Evolutionary conservation across 2,329 filamentous ascomycete species (phyloP), one percentile per base, ranked within the genome.

Genomic region (Calonectria honghensis): DNA sequence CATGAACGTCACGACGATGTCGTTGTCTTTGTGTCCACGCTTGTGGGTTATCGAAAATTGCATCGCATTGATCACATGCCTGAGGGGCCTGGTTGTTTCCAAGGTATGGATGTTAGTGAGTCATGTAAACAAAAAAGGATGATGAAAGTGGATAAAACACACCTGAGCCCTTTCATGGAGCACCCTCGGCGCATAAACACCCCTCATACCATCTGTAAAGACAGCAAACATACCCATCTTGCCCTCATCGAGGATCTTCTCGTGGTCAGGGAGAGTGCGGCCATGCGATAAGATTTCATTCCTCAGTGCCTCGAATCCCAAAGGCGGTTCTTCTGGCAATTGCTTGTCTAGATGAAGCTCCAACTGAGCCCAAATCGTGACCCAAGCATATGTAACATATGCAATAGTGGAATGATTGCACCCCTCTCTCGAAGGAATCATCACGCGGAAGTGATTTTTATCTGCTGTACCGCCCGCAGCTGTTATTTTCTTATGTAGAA

Each of bases 231-330:
- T 52, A 52, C 63, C 41, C 63, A 66, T 51, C 41, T 66, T 51
- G 11, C 63, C 63, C 27, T 66, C 63, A n/a, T 65, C 41, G 6
- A 20, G 9, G 13, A 50, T 66, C 39, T 31, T 50, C 18, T 52
- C 27, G 31, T 51, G 29, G 6, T 32, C 20, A 37, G 52, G 59
- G 7, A 16, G n/a, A 14, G 2, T 10, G 10, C 9, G 20, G 6
- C 39, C 63, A 41, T 35, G 35, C 9, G 63, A 66, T 35, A 66
- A 18, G 9, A 66, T 32, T 24, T 66, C 63, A 18, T 45, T 20
- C 13, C 63, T 66, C 9, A 66, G 63, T 51, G 45, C 63, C 45
- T 51, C 41, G 16, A 66, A 66, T n/a, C 63, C 63, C 16, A 50
- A n/a, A 32, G 63, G 63, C 4, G 32, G 18, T 50, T 66, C 45